Evolutionary conservation across 352 stramenopile genomes (phyloP).

Genomic region (Pseudoperonospora humuli): DNA sequence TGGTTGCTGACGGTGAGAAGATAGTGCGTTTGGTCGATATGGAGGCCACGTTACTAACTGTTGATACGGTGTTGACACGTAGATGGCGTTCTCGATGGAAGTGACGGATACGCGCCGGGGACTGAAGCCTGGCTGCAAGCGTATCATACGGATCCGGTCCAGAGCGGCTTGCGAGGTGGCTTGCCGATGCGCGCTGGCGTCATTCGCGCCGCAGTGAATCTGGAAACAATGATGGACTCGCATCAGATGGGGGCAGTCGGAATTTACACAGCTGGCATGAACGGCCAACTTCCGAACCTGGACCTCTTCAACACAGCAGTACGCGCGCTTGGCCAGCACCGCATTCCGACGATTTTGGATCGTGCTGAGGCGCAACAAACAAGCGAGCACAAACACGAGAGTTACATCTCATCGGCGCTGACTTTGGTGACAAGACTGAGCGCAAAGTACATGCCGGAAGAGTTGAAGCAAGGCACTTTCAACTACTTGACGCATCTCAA

Average conservation of each 20-base stretch:
- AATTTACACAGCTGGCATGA: slow-evolving; percentile 61
- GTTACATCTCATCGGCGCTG: slow-evolving; percentile 7
- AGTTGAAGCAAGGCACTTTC: slow-evolving; percentile 12
- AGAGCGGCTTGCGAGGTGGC: slow-evolving; percentile 11
- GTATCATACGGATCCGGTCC: slow-evolving; percentile 54
- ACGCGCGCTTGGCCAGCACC: slow-evolving; percentile 35
- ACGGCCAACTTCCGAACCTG: slow-evolving; percentile 80
- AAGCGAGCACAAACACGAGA: neutral
- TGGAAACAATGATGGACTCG: slow-evolving; percentile 43
- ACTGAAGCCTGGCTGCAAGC: slow-evolving; percentile 67
- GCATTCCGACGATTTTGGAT: slow-evolving; percentile 44
- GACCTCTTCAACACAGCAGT: slow-evolving; percentile 80
- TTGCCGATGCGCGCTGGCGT: slow-evolving; percentile 67
- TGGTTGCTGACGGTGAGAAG: slow-evolving; percentile 56
- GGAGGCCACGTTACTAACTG: neutral
- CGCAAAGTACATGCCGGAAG: slow-evolving; percentile 4
- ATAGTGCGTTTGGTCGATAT: neutral
- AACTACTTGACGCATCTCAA: slow-evolving; percentile 47
- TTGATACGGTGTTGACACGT: slow-evolving; percentile 1
- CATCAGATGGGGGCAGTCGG: slow-evolving; percentile 28
- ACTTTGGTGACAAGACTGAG: slow-evolving; percentile 1
- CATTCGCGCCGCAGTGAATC: slow-evolving; percentile 68
- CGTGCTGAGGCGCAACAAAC: slow-evolving; percentile 17
- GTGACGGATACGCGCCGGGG: slow-evolving; percentile 46
- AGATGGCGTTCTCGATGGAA: slow-evolving; percentile 59